Evolutionary conservation across 1,284 basidiomycete species (phyloP).

Genomic region (Apiotrichum mycotoxinovorans): DNA sequence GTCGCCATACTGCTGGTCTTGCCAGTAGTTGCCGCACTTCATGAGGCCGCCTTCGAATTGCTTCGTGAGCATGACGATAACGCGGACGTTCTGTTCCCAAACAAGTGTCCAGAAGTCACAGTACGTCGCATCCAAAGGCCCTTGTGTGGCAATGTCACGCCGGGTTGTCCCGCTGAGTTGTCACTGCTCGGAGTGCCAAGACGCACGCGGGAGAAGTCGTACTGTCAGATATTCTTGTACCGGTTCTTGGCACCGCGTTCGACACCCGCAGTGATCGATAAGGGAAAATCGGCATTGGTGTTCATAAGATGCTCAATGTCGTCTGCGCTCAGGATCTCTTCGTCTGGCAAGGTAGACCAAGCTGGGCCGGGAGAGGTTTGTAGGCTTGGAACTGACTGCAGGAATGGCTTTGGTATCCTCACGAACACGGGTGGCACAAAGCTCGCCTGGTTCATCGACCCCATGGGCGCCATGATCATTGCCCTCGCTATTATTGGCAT

Average conservation of each 20-base stretch:
- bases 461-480: too few relatives aligned
- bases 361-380: too few relatives aligned
- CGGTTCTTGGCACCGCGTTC: conserved; percentile 93
- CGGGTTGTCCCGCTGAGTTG: conserved; percentile 68
- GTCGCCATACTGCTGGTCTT: conserved; percentile 65
- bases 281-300: conserved; percentile 59
- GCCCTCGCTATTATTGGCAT: too few relatives aligned
- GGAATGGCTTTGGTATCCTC: too few relatives aligned
- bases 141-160: conserved; percentile 93
- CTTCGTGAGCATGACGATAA: conserved; percentile 73
- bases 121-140: conserved; percentile 85
- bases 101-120: conserved; percentile 83
- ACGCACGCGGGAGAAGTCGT: conserved; percentile 71
- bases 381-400: too few relatives aligned
- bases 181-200: conserved; percentile 56
- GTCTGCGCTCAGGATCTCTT: too few relatives aligned
- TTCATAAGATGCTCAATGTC: conserved; percentile 27
- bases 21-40: conserved; percentile 93
- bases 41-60: conserved; percentile 82
- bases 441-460: too few relatives aligned
- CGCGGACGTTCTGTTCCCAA: conserved; percentile 56
- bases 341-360: too few relatives aligned
- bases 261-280: conserved; percentile 90
- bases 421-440: too few relatives aligned
- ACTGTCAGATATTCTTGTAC: conserved; percentile 91